These are phyloP conservation scores for Groenewaldozyma tartarivorans DNA, from an alignment of 805 yeast genomes.

Conservation along the genomic window DNA sequence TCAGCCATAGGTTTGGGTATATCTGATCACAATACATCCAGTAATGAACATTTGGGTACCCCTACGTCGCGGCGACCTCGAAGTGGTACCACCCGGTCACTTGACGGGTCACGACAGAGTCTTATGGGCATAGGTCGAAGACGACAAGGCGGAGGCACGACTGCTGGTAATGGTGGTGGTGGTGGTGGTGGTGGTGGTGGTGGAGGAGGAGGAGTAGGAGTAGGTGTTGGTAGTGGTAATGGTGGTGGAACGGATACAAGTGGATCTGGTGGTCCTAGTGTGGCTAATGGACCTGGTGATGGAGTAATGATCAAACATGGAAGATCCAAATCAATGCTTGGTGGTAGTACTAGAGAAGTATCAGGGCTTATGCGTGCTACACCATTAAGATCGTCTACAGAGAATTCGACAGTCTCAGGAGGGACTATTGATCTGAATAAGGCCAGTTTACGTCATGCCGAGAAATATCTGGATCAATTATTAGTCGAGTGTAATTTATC, in stretches of 20 bases:
- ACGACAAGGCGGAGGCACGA: slow-evolving; percentile 11
- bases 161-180: slow-evolving; percentile 2
- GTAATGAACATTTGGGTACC: neutral
- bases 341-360: neutral
- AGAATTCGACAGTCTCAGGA: neutral
- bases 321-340: neutral
- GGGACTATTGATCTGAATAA: slow-evolving; percentile 22
- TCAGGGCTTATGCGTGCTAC: neutral
- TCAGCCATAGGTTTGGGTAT: neutral
- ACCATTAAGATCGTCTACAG: neutral
- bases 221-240: slow-evolving; percentile 3
- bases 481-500: slow-evolving; percentile 25
- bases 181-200: neutral
- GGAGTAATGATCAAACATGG: neutral
- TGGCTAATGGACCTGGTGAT: neutral
- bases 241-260: neutral
- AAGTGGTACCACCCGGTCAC: slow-evolving; percentile 15
- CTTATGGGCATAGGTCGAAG: too few relatives aligned
- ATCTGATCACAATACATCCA: neutral
- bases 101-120: slow-evolving; percentile 9
- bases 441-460: slow-evolving; percentile 24
- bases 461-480: slow-evolving; percentile 23
- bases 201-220: slow-evolving; percentile 10
- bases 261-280: neutral
- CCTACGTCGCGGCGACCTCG: slow-evolving; percentile 13